Percentiles rank a stretch among this genome's conserved stretches.
phyloP scores from a whole-genome alignment of 805 yeast genomes.

The Schwanniomyces sp. region DNA sequence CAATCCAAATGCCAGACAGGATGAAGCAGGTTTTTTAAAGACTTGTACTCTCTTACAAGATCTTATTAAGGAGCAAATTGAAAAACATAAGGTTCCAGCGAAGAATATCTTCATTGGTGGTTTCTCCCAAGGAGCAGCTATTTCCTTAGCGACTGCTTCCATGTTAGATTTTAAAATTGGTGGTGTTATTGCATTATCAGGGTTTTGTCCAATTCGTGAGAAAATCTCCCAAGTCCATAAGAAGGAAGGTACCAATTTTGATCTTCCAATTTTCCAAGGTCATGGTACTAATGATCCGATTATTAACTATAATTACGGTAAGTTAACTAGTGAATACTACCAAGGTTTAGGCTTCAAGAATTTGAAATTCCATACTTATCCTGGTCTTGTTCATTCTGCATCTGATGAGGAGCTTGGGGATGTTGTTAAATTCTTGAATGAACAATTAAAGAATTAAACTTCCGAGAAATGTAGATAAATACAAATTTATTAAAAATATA shows the following conservation, averaged over 20 bases:
- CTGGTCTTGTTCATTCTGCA: slow-evolving; percentile 68
- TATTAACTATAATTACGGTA: slow-evolving; percentile 44
- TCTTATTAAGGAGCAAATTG: slow-evolving; percentile 53
- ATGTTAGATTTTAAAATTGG: slow-evolving; percentile 63
- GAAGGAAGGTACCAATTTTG: slow-evolving; percentile 40
- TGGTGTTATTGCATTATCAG: slow-evolving; percentile 77
- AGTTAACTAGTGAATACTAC: slow-evolving; percentile 44
- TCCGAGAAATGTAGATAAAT: slow-evolving; percentile 30
- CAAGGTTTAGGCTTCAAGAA: slow-evolving; percentile 44
- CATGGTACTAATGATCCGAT: slow-evolving; percentile 83
- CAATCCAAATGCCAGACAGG: slow-evolving; percentile 46
- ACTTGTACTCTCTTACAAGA: slow-evolving; percentile 46
- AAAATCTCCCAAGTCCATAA: slow-evolving; percentile 13
- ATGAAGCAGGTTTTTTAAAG: slow-evolving; percentile 52
- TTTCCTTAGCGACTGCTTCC: slow-evolving; percentile 63
- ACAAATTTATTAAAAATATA: background rate
- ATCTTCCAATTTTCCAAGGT: slow-evolving; percentile 82
- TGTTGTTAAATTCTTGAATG: slow-evolving; percentile 35
- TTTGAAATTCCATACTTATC: slow-evolving; percentile 50
- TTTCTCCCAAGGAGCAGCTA: slow-evolving; percentile 91
- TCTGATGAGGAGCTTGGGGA: slow-evolving; percentile 65
- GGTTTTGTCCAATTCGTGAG: slow-evolving; percentile 53
- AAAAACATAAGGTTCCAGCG: slow-evolving; percentile 50
- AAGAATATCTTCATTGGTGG: slow-evolving; percentile 88
- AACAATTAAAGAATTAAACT: slow-evolving; percentile 9